Conservation (phyloP, 2,329 filamentous ascomycete genomes). For the Alternaria infectoria region DNA sequence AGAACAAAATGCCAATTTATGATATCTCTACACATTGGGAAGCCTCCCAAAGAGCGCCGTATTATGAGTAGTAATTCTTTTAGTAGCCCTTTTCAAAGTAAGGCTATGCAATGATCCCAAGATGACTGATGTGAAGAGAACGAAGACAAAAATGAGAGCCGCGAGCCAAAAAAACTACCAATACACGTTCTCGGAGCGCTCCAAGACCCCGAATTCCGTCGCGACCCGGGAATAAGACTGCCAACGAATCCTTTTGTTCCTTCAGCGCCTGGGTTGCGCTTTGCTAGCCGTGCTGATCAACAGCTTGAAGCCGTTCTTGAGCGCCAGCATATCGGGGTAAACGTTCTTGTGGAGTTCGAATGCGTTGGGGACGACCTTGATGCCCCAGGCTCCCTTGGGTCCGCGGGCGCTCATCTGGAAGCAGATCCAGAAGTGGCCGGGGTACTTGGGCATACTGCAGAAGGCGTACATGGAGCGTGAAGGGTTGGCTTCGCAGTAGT, state of each 20-base stretch:
- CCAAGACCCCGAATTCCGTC: not conserved
- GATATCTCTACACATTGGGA: not conserved
- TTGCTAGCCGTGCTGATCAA: slow-evolving; percentile 59
- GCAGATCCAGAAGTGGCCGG: slow-evolving; percentile 93
- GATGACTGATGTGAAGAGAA: not conserved
- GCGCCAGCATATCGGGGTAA: slow-evolving; percentile 92
- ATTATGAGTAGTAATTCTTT: not conserved
- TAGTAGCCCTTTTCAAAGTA: not conserved
- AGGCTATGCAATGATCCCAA: not conserved
- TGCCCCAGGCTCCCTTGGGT: slow-evolving; percentile 76
- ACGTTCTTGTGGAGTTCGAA: slow-evolving; percentile 88
- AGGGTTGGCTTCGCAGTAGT: slow-evolving; percentile 95
- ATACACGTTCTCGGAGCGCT: not conserved
- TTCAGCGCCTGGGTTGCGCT: slow-evolving; percentile 13
- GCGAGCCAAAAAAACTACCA: not conserved
- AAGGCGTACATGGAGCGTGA: slow-evolving; percentile 93
- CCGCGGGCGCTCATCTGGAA: slow-evolving; percentile 89
- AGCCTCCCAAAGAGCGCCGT: not conserved
- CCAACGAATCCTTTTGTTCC: not conserved
- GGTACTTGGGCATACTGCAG: slow-evolving; percentile 89
- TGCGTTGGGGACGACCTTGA: slow-evolving; percentile 90
- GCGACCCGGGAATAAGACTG: not conserved
- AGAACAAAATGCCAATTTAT: not conserved
- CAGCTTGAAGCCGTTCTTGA: slow-evolving; percentile 97
- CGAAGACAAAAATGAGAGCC: not conserved